Percentiles rank a stretch among this genome's conserved stretches.
Evolutionary conservation across 148 eudicot genomes (phyloP).

Genomic region (Tetragonia tetragonoides): DNA sequence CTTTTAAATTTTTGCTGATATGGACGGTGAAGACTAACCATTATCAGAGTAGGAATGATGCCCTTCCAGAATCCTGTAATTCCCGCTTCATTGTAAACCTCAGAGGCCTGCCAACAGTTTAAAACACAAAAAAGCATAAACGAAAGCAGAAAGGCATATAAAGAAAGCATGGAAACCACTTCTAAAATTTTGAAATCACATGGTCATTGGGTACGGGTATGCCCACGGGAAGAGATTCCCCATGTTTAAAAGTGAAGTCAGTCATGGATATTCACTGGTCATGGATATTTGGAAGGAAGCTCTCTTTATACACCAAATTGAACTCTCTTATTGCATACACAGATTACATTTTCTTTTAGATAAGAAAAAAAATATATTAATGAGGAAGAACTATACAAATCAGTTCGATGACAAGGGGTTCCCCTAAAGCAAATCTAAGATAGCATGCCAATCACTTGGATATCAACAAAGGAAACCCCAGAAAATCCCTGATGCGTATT

Average conservation of each 20-base stretch:
- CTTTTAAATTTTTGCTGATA: background rate
- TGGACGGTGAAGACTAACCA: slow-evolving; percentile 46
- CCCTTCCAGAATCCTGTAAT: slow-evolving; percentile 94
- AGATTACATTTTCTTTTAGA: background rate
- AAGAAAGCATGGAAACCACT: background rate
- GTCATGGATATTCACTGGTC: background rate
- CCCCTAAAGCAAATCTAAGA: too few relatives aligned
- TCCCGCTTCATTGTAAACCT: slow-evolving; percentile 90
- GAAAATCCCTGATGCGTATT: too few relatives aligned
- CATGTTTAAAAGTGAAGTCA: background rate
- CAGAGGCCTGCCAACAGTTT: slow-evolving; percentile 53
- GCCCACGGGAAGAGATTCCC: background rate
- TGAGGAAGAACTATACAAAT: too few relatives aligned
- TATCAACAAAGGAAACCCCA: too few relatives aligned
- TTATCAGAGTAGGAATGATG: slow-evolving; percentile 77
- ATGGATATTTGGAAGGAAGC: background rate
- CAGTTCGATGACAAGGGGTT: too few relatives aligned
- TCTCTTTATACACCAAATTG: background rate
- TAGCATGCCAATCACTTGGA: too few relatives aligned
- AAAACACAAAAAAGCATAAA: background rate
- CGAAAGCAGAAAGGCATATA: background rate
- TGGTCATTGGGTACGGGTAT: background rate
- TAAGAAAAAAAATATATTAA: background rate
- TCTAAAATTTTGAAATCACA: background rate
- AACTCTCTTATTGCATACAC: background rate